These are phyloP conservation scores for Populus tomentosa DNA, from an alignment of 441 rosid species.

Conservation along the genomic window DNA sequence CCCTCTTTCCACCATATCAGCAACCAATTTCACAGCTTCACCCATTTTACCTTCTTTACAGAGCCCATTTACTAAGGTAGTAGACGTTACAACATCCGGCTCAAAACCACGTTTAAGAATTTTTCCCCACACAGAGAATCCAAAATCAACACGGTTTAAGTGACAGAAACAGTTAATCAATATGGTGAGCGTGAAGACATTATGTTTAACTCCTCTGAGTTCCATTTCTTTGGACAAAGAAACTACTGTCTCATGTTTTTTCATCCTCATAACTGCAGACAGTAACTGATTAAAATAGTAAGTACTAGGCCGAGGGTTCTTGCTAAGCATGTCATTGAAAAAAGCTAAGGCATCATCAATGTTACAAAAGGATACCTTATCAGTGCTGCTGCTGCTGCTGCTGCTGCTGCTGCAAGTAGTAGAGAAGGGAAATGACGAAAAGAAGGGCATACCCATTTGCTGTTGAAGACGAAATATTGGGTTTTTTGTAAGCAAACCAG, in stretches of 20 bases:
- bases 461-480: no score
- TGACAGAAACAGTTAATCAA: constrained; percentile 23
- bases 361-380: not conserved
- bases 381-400: no score
- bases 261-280: not conserved
- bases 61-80: constrained; percentile 13
- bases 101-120: constrained; percentile 20
- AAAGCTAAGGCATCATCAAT: not conserved
- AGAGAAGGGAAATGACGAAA: no score
- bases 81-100: constrained; percentile 17
- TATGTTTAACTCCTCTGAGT: not conserved
- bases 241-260: not conserved
- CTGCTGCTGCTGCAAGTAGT: no score
- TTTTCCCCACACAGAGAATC: constrained; percentile 23
- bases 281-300: not conserved
- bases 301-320: not conserved
- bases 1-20: constrained; percentile 5
- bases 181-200: constrained; percentile 6
- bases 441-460: no score
- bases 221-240: not conserved
- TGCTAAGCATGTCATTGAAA: not conserved
- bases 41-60: constrained; percentile 2
- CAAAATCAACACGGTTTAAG: constrained; percentile 15
- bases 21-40: not conserved
- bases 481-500: no score